Percentiles rank a stretch among this genome's conserved stretches.
phyloP scores from a whole-genome alignment of 768 basidiomycete species.

The Epithele typhae region DNA sequence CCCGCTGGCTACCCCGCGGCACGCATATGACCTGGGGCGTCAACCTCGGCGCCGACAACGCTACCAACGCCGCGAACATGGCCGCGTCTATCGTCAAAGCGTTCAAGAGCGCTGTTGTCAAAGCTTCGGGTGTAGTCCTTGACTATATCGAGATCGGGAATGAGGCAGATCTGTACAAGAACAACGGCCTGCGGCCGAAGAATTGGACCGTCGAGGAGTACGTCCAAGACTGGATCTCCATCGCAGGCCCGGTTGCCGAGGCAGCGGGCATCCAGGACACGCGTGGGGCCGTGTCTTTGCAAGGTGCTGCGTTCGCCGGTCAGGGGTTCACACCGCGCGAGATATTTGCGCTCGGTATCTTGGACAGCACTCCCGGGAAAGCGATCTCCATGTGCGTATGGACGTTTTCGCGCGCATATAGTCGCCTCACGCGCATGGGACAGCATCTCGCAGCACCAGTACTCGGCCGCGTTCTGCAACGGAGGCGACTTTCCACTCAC shows the following conservation, averaged over 20 bases:
- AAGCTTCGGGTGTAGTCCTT: slow-evolving; percentile 24
- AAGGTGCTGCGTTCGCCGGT: slow-evolving; percentile 23
- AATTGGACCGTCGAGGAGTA: slow-evolving; percentile 27
- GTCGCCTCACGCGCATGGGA: background rate
- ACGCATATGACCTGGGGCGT: slow-evolving; percentile 66
- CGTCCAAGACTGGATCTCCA: slow-evolving; percentile 25
- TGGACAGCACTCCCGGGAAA: slow-evolving; percentile 42
- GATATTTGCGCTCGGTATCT: slow-evolving; percentile 47
- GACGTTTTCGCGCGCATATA: background rate
- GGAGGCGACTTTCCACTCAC: slow-evolving; percentile 49
- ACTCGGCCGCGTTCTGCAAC: slow-evolving; percentile 58
- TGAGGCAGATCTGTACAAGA: slow-evolving; percentile 30
- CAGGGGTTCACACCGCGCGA: slow-evolving; percentile 56
- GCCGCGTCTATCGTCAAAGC: slow-evolving; percentile 26
- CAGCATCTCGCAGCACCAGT: slow-evolving; percentile 49
- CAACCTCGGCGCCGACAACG: slow-evolving; percentile 46
- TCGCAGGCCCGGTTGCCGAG: slow-evolving; percentile 20
- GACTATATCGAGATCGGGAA: slow-evolving; percentile 31
- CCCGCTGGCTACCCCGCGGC: slow-evolving; percentile 47
- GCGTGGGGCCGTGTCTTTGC: slow-evolving; percentile 18
- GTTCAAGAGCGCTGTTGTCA: slow-evolving; percentile 20
- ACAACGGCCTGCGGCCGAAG: slow-evolving; percentile 24
- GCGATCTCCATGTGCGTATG: slow-evolving; percentile 48
- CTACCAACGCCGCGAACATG: slow-evolving; percentile 29
- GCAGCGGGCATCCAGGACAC: slow-evolving; percentile 16